Evolutionary conservation across 2,329 filamentous ascomycete species (phyloP).

Genomic region (Biscogniauxia mediterranea): DNA sequence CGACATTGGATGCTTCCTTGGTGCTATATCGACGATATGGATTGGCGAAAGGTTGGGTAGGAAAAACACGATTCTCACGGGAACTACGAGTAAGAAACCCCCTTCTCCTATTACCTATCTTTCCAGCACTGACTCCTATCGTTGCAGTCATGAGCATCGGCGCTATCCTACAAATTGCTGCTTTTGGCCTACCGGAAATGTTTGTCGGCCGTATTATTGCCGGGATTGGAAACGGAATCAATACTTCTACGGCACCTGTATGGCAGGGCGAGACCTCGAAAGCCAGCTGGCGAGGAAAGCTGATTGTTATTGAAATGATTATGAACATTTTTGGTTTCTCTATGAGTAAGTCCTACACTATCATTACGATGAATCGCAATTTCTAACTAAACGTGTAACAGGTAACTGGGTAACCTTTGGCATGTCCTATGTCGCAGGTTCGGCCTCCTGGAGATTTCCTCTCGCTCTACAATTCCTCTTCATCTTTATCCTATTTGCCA

Average conservation of each 20-base stretch:
- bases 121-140: not conserved
- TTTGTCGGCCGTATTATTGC: slow-evolving; percentile 43
- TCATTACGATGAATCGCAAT: not conserved
- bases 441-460: slow-evolving; percentile 43
- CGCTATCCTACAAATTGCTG: slow-evolving; percentile 34
- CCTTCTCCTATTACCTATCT: not conserved
- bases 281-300: slow-evolving; percentile 31
- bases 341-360: slow-evolving; percentile 14
- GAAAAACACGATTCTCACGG: slow-evolving; percentile 33
- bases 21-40: slow-evolving; percentile 36
- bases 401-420: slow-evolving; percentile 42
- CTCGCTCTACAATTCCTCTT: slow-evolving; percentile 47
- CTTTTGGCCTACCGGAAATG: slow-evolving; percentile 40
- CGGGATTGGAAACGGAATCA: slow-evolving; percentile 48
- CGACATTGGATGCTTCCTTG: slow-evolving; percentile 59
- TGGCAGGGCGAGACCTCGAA: slow-evolving; percentile 40
- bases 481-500: slow-evolving; percentile 29
- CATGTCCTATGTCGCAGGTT: slow-evolving; percentile 36
- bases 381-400: slow-evolving; percentile 4
- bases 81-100: slow-evolving; percentile 20
- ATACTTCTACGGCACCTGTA: slow-evolving; percentile 31
- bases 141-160: slow-evolving; percentile 33
- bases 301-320: slow-evolving; percentile 34
- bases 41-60: slow-evolving; percentile 36
- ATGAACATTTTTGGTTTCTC: slow-evolving; percentile 34